Evolutionary conservation across 2,329 filamentous ascomycete genomes (phyloP), one percentile per base, ranked within the genome.

Genomic region (Diaporthe citri): DNA sequence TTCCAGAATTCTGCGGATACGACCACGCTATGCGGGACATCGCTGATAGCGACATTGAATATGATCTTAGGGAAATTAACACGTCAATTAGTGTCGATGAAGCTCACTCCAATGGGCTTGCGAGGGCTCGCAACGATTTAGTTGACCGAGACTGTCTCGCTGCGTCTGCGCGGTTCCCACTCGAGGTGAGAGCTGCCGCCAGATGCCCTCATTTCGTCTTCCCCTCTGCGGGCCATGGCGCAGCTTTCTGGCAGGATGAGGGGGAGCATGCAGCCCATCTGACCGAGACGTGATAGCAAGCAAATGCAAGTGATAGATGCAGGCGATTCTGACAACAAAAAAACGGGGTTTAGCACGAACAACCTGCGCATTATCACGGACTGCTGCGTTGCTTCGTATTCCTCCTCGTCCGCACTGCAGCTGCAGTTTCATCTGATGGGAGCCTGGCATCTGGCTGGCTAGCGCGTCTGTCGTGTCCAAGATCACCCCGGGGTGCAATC

Each of bases 21-120:
- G 71, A 72, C 57, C 57, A 46, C 71, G 34, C 48, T 41, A 64
- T 72, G 71, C 71, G 57, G 71, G 51, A 52, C 71, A 72, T 52
- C 41, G 13, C 22, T 52, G 36, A 72, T 72, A 62, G 55, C 71
- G 71, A 64, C 57, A 55, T 64, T 46, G 36, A 72, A 25, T 25
- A 56, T 72, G 71, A 55, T 52, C 46, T 43, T 72, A 20, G 71
- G 57, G 57, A 72, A 41, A 64, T 55, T 52, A 55, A 28, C 69
- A 48, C 56, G 55, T 28, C 43, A 60, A 20, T 55, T 62, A 64
- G 57, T 72, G 36, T 72, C 46, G 36, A 64, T n/a, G 71, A 55
- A 41, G 46, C 71, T 59, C 71, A 43, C 46, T 46, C 57, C 57
- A 72, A 62, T 34, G 57, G 59, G 46, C 34, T 72, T 55, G 6